These are phyloP conservation scores for Aegilops bicornis DNA, from an alignment of 176 grass and related monocot genomes.

Conservation along the genomic window DNA sequence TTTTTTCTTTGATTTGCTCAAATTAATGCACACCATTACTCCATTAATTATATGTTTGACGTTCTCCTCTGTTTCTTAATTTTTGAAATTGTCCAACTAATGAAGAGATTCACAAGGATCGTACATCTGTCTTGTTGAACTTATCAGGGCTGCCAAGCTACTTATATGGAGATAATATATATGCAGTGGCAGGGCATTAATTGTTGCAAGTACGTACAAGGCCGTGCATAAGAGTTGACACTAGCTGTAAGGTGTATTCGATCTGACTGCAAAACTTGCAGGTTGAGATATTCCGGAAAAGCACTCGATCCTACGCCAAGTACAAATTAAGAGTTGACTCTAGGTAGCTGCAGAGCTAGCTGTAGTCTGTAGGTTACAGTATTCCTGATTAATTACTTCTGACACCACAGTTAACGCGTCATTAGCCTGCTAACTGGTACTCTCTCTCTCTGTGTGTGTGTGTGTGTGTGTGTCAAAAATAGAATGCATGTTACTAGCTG, in stretches of 20 bases:
- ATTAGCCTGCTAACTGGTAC: too few relatives aligned
- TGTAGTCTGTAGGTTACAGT: too few relatives aligned
- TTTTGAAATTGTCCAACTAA: neutral
- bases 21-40: neutral
- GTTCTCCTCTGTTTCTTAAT: neutral
- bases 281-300: neutral
- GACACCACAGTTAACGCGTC: too few relatives aligned
- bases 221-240: neutral
- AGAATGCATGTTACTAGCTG: too few relatives aligned
- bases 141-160: slow-evolving; percentile 17
- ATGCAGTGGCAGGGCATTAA: neutral
- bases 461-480: too few relatives aligned
- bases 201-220: neutral
- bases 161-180: slow-evolving; percentile 15
- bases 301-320: neutral
- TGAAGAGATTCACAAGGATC: neutral
- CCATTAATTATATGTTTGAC: neutral
- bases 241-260: neutral
- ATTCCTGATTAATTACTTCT: too few relatives aligned
- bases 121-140: neutral
- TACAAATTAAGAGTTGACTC: neutral
- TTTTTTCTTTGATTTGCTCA: neutral
- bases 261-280: neutral
- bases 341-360: neutral
- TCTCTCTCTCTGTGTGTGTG: too few relatives aligned